Conservation (phyloP, 2,329 filamentous ascomycete species). For the Chaetomium sp. region DNA sequence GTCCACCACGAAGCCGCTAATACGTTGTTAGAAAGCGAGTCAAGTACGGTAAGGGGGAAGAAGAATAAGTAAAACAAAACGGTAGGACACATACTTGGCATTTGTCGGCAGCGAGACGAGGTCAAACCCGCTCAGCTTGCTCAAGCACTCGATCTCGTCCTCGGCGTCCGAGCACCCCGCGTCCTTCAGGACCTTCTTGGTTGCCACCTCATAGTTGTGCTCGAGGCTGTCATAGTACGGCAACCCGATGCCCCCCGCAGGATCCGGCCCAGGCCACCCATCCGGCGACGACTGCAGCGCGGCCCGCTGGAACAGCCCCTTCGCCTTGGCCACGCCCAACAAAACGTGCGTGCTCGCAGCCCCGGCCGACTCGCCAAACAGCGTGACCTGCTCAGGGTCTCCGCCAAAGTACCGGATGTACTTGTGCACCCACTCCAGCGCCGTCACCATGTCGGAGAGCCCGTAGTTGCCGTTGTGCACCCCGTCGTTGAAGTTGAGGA, state of each 20-base stretch:
- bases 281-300: slow-evolving; percentile 28
- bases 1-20: slow-evolving; percentile 27
- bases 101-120: slow-evolving; percentile 27
- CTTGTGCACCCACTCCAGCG: slow-evolving; percentile 34
- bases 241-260: slow-evolving; percentile 13
- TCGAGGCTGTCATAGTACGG: slow-evolving; percentile 22
- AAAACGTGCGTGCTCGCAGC: slow-evolving; percentile 23
- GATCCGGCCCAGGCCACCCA: slow-evolving; percentile 20
- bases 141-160: slow-evolving; percentile 24
- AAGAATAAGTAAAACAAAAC: too few relatives aligned
- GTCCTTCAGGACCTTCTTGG: slow-evolving; percentile 21
- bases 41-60: neutral
- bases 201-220: slow-evolving; percentile 19
- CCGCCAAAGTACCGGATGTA: slow-evolving; percentile 31
- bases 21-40: neutral
- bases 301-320: slow-evolving; percentile 27
- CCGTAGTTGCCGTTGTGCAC: slow-evolving; percentile 37
- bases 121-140: slow-evolving; percentile 25
- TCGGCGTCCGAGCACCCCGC: slow-evolving; percentile 24
- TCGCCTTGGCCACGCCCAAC: slow-evolving; percentile 24
- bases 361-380: slow-evolving; percentile 32
- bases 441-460: slow-evolving; percentile 35
- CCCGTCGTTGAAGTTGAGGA: slow-evolving; percentile 28
- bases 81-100: slow-evolving; percentile 20
- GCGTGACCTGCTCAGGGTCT: slow-evolving; percentile 29